Base-by-base conservation (phyloP, 1,284 basidiomycete species). In the Fistulinella cinereoalba region DNA sequence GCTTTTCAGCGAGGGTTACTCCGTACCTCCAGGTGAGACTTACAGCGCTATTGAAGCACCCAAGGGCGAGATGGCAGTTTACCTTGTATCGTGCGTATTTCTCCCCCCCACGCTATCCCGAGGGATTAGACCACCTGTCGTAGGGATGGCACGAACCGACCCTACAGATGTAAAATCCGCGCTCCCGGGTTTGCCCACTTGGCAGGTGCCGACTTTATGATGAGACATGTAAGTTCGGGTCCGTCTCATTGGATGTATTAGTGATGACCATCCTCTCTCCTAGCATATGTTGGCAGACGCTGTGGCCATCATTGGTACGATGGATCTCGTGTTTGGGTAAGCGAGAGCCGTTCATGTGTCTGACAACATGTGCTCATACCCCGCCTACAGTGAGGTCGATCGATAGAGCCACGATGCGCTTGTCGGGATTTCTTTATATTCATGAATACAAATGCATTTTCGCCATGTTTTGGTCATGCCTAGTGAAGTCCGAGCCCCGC, bases 1-100 rank as follows among this genome's bases (percentile, higher is more conserved):
- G 86, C 76, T 95, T 58, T 98, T 96, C 77, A 93, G 88, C 46
- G 95, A 99, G 70, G 96, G 96, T 18, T 99, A 93, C 74, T 90
- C 90, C 24, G 96, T 98, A n/a, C 96, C 96, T 15, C 90, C 95
- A 16, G 87, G 96, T 27, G 96, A 99, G 76, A 99, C 96, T 0
- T 99, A 99, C 75, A 85, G 83, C 45, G 93, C 96, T 5, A 98
- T 99, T 59, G 96, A 99, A 72, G 96, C 96, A 16, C 96, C 95
- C 47, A 99, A 99, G 75, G 95, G 95, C 52, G 94, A 98, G 74
- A 98, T 98, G 95, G 93, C 79, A 55, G 94, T 97, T 45, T 97
- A 93, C 72, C 83, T 97, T 44, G 92, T 97, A 51, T 95, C 92
- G 78, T 87, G 56, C 56, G 81, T 76, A 6, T 43, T 32, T 24